Percentiles rank a stretch among this genome's conserved stretches.
phyloP scores from a whole-genome alignment of 768 basidiomycete species.

The Termitomyces heimii region DNA sequence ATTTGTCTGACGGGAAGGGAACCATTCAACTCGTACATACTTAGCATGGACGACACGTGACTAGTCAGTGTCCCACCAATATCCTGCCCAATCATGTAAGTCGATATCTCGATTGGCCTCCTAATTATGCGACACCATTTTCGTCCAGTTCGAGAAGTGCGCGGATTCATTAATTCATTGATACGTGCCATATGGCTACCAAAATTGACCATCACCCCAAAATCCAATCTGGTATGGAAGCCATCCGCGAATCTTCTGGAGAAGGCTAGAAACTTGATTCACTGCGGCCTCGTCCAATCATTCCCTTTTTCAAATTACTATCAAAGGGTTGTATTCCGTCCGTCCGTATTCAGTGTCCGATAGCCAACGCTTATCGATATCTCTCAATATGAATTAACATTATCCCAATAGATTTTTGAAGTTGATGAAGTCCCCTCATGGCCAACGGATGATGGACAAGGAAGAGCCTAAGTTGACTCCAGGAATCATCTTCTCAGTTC shows the following conservation, averaged over 20 bases:
- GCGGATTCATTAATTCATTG: not conserved
- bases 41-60: not conserved
- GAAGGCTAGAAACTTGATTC: not conserved
- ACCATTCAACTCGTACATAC: not conserved
- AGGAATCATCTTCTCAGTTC: not conserved
- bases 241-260: constrained; percentile 1
- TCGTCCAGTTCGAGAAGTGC: not conserved
- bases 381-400: not conserved
- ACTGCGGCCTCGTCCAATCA: not conserved
- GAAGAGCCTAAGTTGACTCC: constrained; percentile 3
- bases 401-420: not conserved
- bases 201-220: not conserved
- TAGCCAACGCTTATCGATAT: not conserved
- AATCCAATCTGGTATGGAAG: constrained; percentile 1
- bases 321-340: not conserved
- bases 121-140: not conserved
- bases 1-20: not conserved
- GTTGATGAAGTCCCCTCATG: constrained; percentile 5
- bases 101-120: not conserved
- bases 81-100: not conserved
- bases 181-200: not conserved
- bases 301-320: not conserved
- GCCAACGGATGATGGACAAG: not conserved
- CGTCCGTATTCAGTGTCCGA: not conserved
- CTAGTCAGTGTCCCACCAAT: not conserved